Evolutionary conservation across 495 filamentous ascomycete genomes (phyloP).

Genomic region (Talaromyces ruber): DNA sequence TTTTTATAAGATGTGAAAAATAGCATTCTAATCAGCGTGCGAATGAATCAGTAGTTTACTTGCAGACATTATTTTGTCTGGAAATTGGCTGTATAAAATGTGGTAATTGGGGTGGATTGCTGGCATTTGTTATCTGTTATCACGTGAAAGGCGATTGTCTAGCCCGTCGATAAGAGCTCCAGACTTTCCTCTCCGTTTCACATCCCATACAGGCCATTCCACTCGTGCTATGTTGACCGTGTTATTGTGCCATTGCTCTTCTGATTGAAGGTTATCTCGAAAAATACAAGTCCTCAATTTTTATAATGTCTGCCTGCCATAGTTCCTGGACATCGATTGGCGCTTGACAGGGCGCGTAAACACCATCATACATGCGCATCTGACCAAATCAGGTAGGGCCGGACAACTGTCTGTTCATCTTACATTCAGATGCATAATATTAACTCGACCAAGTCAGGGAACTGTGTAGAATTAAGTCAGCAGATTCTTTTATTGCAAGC

Average conservation of each 20-base stretch:
- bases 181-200: neutral
- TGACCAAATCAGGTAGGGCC: neutral
- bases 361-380: neutral
- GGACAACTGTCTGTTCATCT: neutral
- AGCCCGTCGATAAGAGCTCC: conserved; percentile 4
- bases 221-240: neutral
- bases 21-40: neutral
- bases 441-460: neutral
- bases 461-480: neutral
- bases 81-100: neutral
- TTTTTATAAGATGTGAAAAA: neutral
- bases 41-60: neutral
- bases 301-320: neutral
- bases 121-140: neutral
- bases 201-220: neutral
- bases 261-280: neutral
- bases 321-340: neutral
- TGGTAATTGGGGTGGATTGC: neutral
- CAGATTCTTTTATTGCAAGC: neutral
- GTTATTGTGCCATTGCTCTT: neutral
- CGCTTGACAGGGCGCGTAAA: neutral
- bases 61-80: neutral
- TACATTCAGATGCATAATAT: neutral
- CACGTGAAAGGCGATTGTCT: neutral
- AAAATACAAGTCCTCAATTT: neutral